These are phyloP conservation scores for Aspergillus novoparasiticus DNA, from an alignment of 2,329 filamentous ascomycete genomes.

Conservation along the genomic window DNA sequence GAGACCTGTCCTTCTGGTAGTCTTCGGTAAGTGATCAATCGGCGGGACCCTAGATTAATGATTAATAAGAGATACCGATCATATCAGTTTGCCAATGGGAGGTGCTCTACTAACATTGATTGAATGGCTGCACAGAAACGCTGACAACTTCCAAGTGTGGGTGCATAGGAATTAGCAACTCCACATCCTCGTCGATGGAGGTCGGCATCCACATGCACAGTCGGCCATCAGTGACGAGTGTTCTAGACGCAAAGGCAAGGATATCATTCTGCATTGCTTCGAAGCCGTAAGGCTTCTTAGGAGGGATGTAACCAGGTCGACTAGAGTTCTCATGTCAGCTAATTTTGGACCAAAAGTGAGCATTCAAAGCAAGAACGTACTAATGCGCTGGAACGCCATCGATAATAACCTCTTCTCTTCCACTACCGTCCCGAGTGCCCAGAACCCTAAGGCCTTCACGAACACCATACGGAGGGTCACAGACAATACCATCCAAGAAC, in stretches of 20 bases:
- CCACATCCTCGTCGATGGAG: slow-evolving; percentile 74
- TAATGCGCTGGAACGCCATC: slow-evolving; percentile 71
- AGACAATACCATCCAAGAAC: slow-evolving; percentile 89
- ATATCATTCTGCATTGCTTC: slow-evolving; percentile 88
- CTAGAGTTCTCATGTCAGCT: slow-evolving; percentile 36
- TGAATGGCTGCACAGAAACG: slow-evolving; percentile 83
- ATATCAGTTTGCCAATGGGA: background rate
- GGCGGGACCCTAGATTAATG: slow-evolving; percentile 69
- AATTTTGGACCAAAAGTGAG: background rate
- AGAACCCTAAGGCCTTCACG: slow-evolving; percentile 88
- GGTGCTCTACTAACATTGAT: slow-evolving; percentile 66
- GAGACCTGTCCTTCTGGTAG: slow-evolving; percentile 59
- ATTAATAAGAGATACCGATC: slow-evolving; percentile 1
- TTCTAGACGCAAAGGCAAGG: slow-evolving; percentile 74
- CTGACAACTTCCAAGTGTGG: slow-evolving; percentile 72
- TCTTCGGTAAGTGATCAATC: slow-evolving; percentile 82
- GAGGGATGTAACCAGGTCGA: slow-evolving; percentile 72
- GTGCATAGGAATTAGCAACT: slow-evolving; percentile 76
- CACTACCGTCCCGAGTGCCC: slow-evolving; percentile 66
- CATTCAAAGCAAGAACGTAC: slow-evolving; percentile 47
- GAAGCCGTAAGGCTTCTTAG: slow-evolving; percentile 92
- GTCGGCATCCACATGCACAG: slow-evolving; percentile 98
- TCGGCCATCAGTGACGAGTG: slow-evolving; percentile 76
- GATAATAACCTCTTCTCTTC: slow-evolving; percentile 61
- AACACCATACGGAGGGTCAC: slow-evolving; percentile 94